Evolutionary conservation across 768 basidiomycete species (phyloP).

Genomic region (Leccinum obscurum): DNA sequence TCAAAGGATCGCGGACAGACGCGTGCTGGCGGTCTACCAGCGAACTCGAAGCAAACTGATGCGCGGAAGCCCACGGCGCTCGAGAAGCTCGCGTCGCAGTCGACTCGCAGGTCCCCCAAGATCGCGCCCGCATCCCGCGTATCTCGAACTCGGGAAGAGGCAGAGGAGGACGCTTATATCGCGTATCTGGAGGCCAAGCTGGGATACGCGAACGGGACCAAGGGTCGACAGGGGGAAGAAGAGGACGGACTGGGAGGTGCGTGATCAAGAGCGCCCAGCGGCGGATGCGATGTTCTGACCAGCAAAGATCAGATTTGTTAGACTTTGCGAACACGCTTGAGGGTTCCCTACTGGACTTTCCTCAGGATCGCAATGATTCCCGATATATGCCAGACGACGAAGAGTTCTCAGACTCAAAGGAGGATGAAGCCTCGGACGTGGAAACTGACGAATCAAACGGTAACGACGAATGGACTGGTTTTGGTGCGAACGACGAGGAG

Average conservation of each 20-base stretch:
- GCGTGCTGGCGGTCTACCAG: neutral
- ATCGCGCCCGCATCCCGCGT: neutral
- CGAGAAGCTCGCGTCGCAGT: slow-evolving; percentile 33
- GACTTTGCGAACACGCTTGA: slow-evolving; percentile 44
- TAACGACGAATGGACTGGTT: slow-evolving; percentile 40
- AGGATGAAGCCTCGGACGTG: slow-evolving; percentile 2
- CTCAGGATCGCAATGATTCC: neutral
- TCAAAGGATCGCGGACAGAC: too few species aligned
- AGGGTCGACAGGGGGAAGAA: slow-evolving; percentile 48
- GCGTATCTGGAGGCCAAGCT: slow-evolving; percentile 79
- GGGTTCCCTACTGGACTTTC: neutral
- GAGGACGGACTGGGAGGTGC: slow-evolving; percentile 86
- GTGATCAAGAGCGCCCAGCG: slow-evolving; percentile 16
- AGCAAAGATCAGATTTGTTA: slow-evolving; percentile 48
- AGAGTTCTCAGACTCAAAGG: slow-evolving; percentile 7
- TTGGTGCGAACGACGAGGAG: slow-evolving; percentile 22
- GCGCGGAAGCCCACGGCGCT: slow-evolving; percentile 30
- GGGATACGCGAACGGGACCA: slow-evolving; percentile 47
- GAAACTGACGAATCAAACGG: slow-evolving; percentile 28
- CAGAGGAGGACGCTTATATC: slow-evolving; percentile 84
- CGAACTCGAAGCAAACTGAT: slow-evolving; percentile 1
- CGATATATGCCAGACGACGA: neutral
- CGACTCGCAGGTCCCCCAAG: slow-evolving; percentile 9
- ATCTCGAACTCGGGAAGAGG: slow-evolving; percentile 43
- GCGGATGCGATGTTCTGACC: neutral